Evolutionary conservation across 2,329 filamentous ascomycete genomes (phyloP), one percentile per base, ranked within the genome.

Genomic region (Pseudogymnoascus sp.): DNA sequence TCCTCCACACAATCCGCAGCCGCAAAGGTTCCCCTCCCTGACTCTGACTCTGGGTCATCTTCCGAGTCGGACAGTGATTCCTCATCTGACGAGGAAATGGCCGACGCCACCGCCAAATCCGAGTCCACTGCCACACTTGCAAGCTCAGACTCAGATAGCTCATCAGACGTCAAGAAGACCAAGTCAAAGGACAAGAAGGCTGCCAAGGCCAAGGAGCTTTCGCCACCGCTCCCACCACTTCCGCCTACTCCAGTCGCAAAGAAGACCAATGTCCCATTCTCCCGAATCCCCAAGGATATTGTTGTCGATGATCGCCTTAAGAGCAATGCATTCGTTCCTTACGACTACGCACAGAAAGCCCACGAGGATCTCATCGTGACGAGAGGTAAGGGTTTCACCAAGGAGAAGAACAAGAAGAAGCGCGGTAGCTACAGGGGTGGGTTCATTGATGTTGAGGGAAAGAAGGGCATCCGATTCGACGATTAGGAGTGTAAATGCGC

Each of bases 321-420:
- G 2, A 91, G 87, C 68, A 97, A 97, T 75, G 84, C 83, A 12
- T 97, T 93, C 72, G 80, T 90, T 9, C 80, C 86, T 20, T 91
- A 97, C 73, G 87, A 89, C 65, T 99, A 97, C 76, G 93, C 92
- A 22, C 88, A 94, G 68, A 86, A 86, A 67, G 95, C 95, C 7
- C 90, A 92, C 71, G 83, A 91, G 67, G 92, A 97, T 72, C 78
- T 99, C 65, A 90, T 91, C 57, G 83, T 96, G 38, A 97, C 93
- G 32, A 90, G 88, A 73, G 94, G 94, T 70, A 97, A 97, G 78
- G 91, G 91, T 3, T 99, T 99, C 77, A 97, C 93, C 63, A 99
- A 99, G 80, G 94, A 97, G 79, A 99, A 99, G 86, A 99, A 99
- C 78, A 99, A 99, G 81, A 94, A 91, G 82, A 92, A 91, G 81